These are phyloP conservation scores for Kandelia obovata DNA, from an alignment of 345 rosid genomes.

Conservation along the genomic window DNA sequence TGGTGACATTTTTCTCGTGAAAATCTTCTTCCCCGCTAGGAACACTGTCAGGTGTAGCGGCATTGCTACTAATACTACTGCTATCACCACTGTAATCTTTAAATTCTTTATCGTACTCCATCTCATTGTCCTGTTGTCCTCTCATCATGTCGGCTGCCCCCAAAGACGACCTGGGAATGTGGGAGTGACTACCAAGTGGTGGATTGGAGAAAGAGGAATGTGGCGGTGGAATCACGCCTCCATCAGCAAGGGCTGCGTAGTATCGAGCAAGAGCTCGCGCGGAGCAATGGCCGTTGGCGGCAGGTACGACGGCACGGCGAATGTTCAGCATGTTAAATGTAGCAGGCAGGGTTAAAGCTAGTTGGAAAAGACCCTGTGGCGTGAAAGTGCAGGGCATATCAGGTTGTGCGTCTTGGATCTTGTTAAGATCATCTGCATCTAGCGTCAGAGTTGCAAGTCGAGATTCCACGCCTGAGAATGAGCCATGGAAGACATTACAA, in stretches of 20 bases:
- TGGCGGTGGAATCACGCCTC: conserved; percentile 68
- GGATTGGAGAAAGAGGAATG: conserved; percentile 72
- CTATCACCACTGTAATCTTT: conserved; percentile 26
- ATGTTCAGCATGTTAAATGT: conserved; percentile 66
- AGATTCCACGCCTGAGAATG: conserved; percentile 76
- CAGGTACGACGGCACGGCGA: conserved; percentile 88
- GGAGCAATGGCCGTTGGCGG: conserved; percentile 88
- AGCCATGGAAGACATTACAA: conserved; percentile 5
- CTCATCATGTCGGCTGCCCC: conserved; percentile 26
- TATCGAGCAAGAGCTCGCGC: conserved; percentile 97
- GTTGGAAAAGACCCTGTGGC: conserved; percentile 40
- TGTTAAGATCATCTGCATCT: conserved; percentile 56
- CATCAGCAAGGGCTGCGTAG: conserved; percentile 80
- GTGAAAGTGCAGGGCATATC: conserved; percentile 77
- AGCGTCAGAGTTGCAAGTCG: conserved; percentile 70
- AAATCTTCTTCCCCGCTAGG: conserved; percentile 15
- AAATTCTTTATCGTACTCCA: conserved; percentile 11
- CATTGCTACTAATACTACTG: conserved; percentile 13
- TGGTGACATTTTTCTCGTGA: conserved; percentile 10
- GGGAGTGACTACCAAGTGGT: conserved; percentile 77
- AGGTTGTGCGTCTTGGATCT: conserved; percentile 37
- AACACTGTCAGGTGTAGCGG: conserved; percentile 18
- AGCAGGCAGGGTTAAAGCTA: conserved; percentile 44
- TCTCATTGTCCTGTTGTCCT: conserved; percentile 33
- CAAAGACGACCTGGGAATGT: conserved; percentile 57